Base-by-base conservation (phyloP, 164 flowering plant species). In the Aristolochia californica region DNA sequence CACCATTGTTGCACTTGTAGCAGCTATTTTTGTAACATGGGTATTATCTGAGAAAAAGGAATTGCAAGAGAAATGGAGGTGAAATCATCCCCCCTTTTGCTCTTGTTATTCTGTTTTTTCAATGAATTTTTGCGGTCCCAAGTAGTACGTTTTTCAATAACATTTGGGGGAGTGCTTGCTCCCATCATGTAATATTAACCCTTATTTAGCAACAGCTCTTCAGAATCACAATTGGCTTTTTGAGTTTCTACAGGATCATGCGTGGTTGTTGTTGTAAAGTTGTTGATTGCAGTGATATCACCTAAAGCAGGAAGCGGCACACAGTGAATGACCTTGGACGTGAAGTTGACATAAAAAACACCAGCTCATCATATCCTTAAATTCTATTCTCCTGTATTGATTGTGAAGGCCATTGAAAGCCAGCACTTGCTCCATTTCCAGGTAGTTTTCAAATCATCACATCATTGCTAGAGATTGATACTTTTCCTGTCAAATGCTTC, bases 11-110 rank as follows among this genome's bases (percentile, higher is more conserved):
- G 96, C 77, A 14, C 85, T 93, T 5, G 58, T 90, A 38, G 87
- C 77, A 0, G 96, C 97, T 24, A 90, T 93, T 62, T 77, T 89
- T 69, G 85, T 79, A 7, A 93, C 99, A 11, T 87, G 97, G 99
- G 52, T 83, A 51, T 75, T 82, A 71, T 93, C 97, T 1, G 96
- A 93, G 78, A 87, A 67, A 73, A 93, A 89, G 72, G 99, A 93
- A 45, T 69, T 93, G 47, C 81, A 72, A 53, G 97, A 87, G 25
- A 89, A 84, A 63, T 89, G 99, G 99, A 89, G 88, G 82, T 93
- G 75, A 83, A 53, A 27, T 20, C 40, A 34, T 25, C 49, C 56
- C 57, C 52, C n/a, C 44, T 30, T 30, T 24, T 26, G 5, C 18
- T 44, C 48, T 14, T 11, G 20, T 44, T 45, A 20, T 25, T 22